Evolutionary conservation across 768 basidiomycete species (phyloP), one percentile per base, ranked within the genome.

Genomic region (Termitomyces sp.): DNA sequence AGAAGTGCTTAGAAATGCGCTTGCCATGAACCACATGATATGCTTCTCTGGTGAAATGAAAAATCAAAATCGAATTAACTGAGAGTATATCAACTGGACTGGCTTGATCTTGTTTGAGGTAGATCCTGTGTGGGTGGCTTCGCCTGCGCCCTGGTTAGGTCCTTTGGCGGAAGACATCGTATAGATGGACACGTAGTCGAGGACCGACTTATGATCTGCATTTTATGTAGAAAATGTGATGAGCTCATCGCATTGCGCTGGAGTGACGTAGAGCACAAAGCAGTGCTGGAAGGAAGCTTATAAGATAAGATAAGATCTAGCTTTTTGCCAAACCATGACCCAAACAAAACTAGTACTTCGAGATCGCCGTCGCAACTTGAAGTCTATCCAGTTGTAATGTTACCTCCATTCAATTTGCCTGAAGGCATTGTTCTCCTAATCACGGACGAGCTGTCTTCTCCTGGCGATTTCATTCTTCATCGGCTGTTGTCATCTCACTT

Each of bases 391-490:
- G 37, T 41, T 20, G 3, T 13, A 28, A 83, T 79, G 72, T 78
- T 85, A 62, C 76, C 82, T 31, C 82, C 84, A 1, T 76, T 78
- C 57, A 73, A 81, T 20, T 74, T 88, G 15, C 74, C 81, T 15
- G 74, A 81, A 34, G 75, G 75, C 29, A 77, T 84, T 9, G 64
- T 85, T 16, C 63, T 88, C 12, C 72, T 92, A 0, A 75, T 92
- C 6, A 87, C 88, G 6, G 90, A 92, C 63, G 79, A 88, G 51
- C 74, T 92, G 0, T 72, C 77, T 0, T 81, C 90, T 0, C 85
- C 90, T 2, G 87, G 84, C 12, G 88, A 90, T 58, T 92, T 92
- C 62, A 63, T 91, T 10, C 74, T 92, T 1, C 84, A 89, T 59
- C 76, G 76, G 12, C 70, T 75, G 45, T 61, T 92, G 4, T 67